Base-by-base conservation (phyloP, 2,329 filamentous ascomycete genomes). In the Aspergillus brasiliensis region DNA sequence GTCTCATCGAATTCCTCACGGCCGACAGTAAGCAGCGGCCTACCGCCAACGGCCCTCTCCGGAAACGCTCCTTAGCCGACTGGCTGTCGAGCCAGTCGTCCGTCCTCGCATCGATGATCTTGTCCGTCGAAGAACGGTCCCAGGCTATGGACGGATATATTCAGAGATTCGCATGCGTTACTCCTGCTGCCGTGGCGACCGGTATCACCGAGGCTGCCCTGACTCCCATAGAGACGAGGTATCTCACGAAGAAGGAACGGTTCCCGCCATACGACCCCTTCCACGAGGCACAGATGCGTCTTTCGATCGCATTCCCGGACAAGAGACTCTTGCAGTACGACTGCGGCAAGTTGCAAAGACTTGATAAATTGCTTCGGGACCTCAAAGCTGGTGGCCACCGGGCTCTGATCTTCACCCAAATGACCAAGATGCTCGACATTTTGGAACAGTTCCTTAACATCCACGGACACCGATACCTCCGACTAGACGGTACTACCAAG, bases 351-450 rank as follows among this genome's bases (percentile, higher is more conserved):
- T 85, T 99, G 3, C 95, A 99, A 71, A 88, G 90, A 17, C 84
- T 99, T 15, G 95, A 96, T 70, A 88, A 88, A 62, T 84, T 99
- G 2, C 84, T 99, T 13, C 90, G 95, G 8, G 88, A 90, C 63
- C 83, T 99, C 7, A 93, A 98, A 77, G 86, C 91, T 2, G 92
- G 92, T 40, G 92, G 93, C 1, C 95, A 98, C 71, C 91, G 96
- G 7, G 95, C 92, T 8, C 83, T 99, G 53, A 99, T 99, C 73
- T 99, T 99, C 77, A 98, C 96, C 0, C 95, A 99, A 72, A 99
- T 99, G 95, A 98, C 95, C 49, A 97, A 96, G 75, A 95, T 98
- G 48, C 84, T 99, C 17, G 94, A 99, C 74, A 96, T 99, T 57
- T 83, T 99, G 2, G 95, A 99, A 75, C 92, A 95, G 67, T 99